Evolutionary conservation across 2,329 filamentous ascomycete genomes (phyloP).

Genomic region (Cytospora chrysosperma): DNA sequence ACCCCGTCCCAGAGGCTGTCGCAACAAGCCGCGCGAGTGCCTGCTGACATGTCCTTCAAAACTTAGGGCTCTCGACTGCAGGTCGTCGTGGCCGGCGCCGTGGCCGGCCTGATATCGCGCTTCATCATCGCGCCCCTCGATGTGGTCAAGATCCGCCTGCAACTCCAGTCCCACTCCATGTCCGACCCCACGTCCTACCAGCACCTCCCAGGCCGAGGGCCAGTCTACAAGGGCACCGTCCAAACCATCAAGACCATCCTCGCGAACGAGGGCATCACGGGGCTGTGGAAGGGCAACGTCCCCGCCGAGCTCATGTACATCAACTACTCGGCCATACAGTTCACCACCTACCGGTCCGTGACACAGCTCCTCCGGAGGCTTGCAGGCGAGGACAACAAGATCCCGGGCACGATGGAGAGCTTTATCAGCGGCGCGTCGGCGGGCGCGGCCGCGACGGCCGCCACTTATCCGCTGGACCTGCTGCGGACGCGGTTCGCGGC

Average conservation of each 20-base stretch:
- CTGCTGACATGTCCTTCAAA: background rate
- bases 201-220: conserved; percentile 42
- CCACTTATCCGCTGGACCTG: conserved; percentile 90
- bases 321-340: conserved; percentile 85
- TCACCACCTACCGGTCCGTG: conserved; percentile 78
- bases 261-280: conserved; percentile 76
- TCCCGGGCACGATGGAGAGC: conserved; percentile 69
- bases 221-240: conserved; percentile 72
- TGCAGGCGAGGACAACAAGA: conserved; percentile 34
- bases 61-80: conserved; percentile 54
- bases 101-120: conserved; percentile 83
- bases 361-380: conserved; percentile 62
- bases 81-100: conserved; percentile 55
- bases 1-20: background rate
- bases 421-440: conserved; percentile 83
- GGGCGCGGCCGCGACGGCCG: conserved; percentile 76
- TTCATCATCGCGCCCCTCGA: conserved; percentile 95
- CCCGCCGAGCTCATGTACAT: conserved; percentile 94
- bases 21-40: background rate
- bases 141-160: conserved; percentile 95
- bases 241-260: conserved; percentile 76
- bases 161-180: conserved; percentile 85
- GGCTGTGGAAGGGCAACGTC: conserved; percentile 96
- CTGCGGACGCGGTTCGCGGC: conserved; percentile 95
- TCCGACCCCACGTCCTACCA: conserved; percentile 67